Evolutionary conservation across 305 asterid genomes (phyloP).

Genomic region (Solanum hybrid): DNA sequence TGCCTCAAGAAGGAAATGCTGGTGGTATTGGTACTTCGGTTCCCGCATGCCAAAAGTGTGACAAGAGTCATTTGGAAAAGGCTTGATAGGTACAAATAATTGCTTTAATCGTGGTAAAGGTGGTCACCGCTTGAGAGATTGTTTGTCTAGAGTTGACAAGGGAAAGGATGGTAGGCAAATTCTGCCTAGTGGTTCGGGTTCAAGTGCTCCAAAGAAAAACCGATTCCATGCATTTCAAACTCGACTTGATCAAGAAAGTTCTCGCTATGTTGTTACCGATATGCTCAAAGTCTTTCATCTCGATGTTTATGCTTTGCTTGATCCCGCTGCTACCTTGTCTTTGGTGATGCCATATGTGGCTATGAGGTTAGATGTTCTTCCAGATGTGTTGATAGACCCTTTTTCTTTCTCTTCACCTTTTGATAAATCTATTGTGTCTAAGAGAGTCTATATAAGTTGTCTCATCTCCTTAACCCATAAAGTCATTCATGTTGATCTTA

Average conservation of each 20-base stretch:
- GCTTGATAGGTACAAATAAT: neutral
- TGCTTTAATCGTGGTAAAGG: neutral
- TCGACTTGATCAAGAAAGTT: neutral
- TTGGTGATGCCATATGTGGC: neutral
- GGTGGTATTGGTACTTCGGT: neutral
- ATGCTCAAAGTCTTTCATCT: too few relatives aligned
- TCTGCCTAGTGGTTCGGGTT: neutral
- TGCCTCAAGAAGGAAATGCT: too few relatives aligned
- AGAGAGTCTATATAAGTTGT: neutral
- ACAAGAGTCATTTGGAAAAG: neutral
- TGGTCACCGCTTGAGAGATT: neutral
- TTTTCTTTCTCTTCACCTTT: neutral
- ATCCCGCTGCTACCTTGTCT: neutral
- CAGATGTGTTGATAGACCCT: neutral
- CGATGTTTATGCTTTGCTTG: neutral
- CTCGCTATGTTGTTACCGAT: neutral
- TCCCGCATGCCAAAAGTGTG: neutral
- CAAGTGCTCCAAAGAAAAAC: neutral
- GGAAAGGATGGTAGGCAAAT: neutral
- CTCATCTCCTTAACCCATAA: neutral
- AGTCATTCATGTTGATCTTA: neutral
- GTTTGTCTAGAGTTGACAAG: neutral
- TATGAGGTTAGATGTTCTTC: neutral
- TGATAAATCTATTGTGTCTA: neutral
- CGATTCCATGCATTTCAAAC: neutral